These are phyloP conservation scores for Porcisia hertigi DNA, from an alignment of 208 protist species.

Conservation along the genomic window DNA sequence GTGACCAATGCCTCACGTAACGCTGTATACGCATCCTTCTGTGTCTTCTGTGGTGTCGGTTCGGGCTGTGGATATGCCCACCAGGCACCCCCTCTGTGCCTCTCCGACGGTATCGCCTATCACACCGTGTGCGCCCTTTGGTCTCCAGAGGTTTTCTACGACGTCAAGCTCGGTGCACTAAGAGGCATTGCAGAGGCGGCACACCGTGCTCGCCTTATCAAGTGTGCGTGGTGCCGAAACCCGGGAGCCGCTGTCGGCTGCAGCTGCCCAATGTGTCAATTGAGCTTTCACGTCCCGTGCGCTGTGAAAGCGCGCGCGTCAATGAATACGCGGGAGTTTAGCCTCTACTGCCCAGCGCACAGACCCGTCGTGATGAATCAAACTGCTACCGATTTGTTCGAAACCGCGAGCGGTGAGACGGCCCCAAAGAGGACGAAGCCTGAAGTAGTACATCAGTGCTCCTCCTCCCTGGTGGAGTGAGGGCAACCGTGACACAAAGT, in stretches of 20 bases:
- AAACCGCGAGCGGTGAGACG: background rate
- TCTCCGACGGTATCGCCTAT: constrained; percentile 25
- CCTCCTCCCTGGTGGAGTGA: background rate
- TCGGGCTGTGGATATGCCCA: background rate
- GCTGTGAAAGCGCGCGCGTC: constrained; percentile 32
- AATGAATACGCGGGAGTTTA: constrained; percentile 21
- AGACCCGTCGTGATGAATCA: background rate
- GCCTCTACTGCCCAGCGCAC: constrained; percentile 29
- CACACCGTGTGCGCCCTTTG: constrained; percentile 73
- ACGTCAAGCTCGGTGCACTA: constrained; percentile 27
- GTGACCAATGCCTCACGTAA: background rate
- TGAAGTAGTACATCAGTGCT: background rate
- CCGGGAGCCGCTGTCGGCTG: constrained; percentile 53
- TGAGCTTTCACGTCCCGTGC: constrained; percentile 67
- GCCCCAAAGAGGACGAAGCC: background rate
- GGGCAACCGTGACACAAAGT: background rate
- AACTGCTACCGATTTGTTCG: background rate
- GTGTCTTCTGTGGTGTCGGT: constrained; percentile 11
- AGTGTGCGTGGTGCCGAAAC: constrained; percentile 58
- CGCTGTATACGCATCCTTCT: background rate
- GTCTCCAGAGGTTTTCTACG: constrained; percentile 77
- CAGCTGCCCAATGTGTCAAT: constrained; percentile 33
- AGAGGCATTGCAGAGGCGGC: constrained; percentile 33
- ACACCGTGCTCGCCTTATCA: constrained; percentile 32
- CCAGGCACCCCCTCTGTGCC: background rate